Evolutionary conservation across 2,329 filamentous ascomycete species (phyloP).

Genomic region (Diplodia sapinea): DNA sequence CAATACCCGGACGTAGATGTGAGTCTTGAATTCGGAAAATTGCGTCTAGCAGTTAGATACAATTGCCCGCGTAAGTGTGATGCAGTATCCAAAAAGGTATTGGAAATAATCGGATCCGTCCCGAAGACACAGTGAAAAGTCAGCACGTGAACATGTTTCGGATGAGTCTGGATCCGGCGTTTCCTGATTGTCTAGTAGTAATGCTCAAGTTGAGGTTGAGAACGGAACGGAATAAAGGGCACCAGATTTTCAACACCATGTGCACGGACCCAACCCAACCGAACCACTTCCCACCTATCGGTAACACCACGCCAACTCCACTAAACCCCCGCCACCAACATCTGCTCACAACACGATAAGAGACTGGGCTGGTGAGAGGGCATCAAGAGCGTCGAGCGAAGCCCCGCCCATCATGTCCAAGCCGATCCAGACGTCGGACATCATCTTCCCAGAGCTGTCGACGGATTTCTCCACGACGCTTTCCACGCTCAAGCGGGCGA

Average conservation of each 20-base stretch:
- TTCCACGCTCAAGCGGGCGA: conserved; percentile 73
- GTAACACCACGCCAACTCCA: not conserved
- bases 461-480: conserved; percentile 73
- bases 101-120: no score
- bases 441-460: conserved; percentile 62
- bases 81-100: no score
- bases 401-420: not conserved
- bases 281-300: not conserved
- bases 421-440: conserved; percentile 43
- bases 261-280: not conserved
- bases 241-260: conserved; percentile 21
- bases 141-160: no score
- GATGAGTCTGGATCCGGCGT: no score
- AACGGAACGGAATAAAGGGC: not conserved
- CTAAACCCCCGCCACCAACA: not conserved
- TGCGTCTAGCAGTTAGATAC: no score
- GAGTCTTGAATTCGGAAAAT: no score
- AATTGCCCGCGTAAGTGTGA: no score
- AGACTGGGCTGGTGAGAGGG: not conserved
- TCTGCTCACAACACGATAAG: not conserved
- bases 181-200: no score
- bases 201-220: not conserved
- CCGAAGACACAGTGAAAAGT: no score
- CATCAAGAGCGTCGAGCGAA: not conserved
- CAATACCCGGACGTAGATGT: no score